Percentiles rank a stretch among this genome's conserved stretches.
These are phyloP conservation scores for Pichia sp. DNA, from an alignment of 1,139 yeast species.

Conservation along the genomic window DNA sequence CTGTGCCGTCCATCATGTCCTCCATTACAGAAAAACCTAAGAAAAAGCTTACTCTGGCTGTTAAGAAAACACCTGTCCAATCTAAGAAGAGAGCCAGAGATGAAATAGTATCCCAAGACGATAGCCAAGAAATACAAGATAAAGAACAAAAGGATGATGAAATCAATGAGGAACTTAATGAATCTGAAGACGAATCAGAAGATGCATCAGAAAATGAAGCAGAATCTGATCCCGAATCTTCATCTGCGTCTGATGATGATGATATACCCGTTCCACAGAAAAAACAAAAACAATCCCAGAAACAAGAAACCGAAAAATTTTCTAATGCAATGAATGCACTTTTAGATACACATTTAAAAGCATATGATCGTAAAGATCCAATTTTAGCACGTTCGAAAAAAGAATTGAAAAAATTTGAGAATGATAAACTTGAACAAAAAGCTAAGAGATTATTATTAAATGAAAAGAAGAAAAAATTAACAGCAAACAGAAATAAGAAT, in stretches of 20 bases:
- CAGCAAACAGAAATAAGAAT: slow-evolving; percentile 61
- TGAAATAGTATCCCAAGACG: slow-evolving; percentile 26
- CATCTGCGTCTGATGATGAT: slow-evolving; percentile 17
- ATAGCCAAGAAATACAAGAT: slow-evolving; percentile 23
- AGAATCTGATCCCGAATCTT: slow-evolving; percentile 14
- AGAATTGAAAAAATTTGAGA: slow-evolving; percentile 65
- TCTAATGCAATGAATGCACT: slow-evolving; percentile 82
- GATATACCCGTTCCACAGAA: slow-evolving; percentile 31
- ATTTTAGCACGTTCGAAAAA: slow-evolving; percentile 75
- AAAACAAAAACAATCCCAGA: slow-evolving; percentile 50
- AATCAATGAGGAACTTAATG: background rate
- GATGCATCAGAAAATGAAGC: slow-evolving; percentile 8
- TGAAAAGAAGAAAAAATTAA: slow-evolving; percentile 66
- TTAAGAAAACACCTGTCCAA: no score
- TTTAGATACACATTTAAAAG: slow-evolving; percentile 77
- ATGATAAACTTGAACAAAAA: slow-evolving; percentile 75
- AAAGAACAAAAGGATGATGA: slow-evolving; percentile 24
- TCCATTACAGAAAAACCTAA: background rate
- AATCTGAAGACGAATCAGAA: background rate
- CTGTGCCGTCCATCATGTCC: no score
- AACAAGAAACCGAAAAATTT: slow-evolving; percentile 47
- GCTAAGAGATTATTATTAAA: slow-evolving; percentile 66
- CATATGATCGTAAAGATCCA: slow-evolving; percentile 84
- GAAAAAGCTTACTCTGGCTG: background rate
- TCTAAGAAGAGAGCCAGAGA: slow-evolving; percentile 15